Base-by-base conservation (phyloP, 805 yeast species). In the Yamadazyma insecticola region DNA sequence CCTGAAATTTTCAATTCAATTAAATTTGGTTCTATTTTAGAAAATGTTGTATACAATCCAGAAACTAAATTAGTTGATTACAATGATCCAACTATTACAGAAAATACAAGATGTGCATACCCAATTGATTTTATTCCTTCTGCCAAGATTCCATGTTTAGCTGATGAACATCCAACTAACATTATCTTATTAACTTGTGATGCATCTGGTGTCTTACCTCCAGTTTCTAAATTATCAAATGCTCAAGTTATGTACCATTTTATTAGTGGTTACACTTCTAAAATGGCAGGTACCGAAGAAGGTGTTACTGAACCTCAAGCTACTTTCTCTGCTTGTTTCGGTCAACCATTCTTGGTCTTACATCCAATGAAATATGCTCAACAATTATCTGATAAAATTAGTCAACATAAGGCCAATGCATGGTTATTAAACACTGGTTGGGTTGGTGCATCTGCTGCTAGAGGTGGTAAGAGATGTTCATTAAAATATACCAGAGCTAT, bases 201-300 rank as follows among this genome's bases (percentile, higher is more conserved):
- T 57, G 97, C 97, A 41, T 78, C 94, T 40, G 98, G 98, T 69
- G 97, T 90, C 23, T 73, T 90, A 51, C 98, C 98, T 33, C 97
- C 97, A 43, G 94, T 90, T 43, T 88, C 97, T 43, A 86, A 81
- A 66, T 76, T 90, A 60, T 75, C 95, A 24, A 87, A 87, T 56
- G 85, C 90, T 50, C 97, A 90, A 70, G 97, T 90, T 45, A 90
- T 92, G 97, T 90, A 92, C 76, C 97, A 90, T 70, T 90, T 90
- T 70, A 90, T 90, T 50, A 83, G 95, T 43, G 98, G 98, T 53
- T 90, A 90, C 76, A 90, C 98, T 41, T 90, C 97, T 35, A 90
- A 92, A 78, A 90, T 90, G 95, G 96, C 98, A 41, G 97, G 97
- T 62, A 90, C 98, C 32, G 98, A 90, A 69, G 94, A 86, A 62